phyloP scores from a whole-genome alignment of 1,284 basidiomycete species.

The Apiotrichum veenhuisii region DNA sequence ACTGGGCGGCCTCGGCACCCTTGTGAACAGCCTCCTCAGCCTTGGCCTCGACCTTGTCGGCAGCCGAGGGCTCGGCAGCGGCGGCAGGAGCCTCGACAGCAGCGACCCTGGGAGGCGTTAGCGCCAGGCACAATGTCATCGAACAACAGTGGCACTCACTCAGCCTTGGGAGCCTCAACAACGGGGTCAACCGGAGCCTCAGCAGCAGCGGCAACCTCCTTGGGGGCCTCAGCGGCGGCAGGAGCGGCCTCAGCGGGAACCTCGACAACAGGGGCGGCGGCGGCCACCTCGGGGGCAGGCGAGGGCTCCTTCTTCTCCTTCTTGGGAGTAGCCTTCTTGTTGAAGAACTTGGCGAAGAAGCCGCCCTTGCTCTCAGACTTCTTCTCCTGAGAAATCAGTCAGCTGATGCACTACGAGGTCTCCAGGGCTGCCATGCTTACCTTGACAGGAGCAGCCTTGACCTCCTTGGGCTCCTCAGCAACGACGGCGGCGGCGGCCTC shows the following conservation, averaged over 20 bases:
- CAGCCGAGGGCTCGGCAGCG: neutral
- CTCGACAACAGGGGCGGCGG: neutral
- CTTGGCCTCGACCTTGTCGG: conserved; percentile 4
- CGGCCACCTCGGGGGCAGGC: conserved; percentile 1
- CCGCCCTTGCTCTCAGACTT: conserved; percentile 20
- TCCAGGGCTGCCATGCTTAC: conserved; percentile 1
- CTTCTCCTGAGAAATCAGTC: conserved; percentile 10
- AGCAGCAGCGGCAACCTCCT: conserved; percentile 9
- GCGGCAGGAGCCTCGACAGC: conserved; percentile 18
- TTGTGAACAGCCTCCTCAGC: conserved; percentile 7
- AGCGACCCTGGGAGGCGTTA: conserved; percentile 15
- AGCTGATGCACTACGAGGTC: neutral
- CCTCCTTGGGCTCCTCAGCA: conserved; percentile 17
- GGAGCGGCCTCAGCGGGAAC: conserved; percentile 7
- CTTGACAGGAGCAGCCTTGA: conserved; percentile 21
- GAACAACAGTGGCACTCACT: no score
- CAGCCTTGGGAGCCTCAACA: conserved; percentile 30
- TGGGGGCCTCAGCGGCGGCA: conserved; percentile 13
- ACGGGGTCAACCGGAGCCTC: conserved; percentile 16
- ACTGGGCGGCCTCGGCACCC: conserved; percentile 7
- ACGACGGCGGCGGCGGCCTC: conserved; percentile 3
- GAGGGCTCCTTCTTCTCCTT: conserved; percentile 9
- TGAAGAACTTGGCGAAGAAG: conserved; percentile 22
- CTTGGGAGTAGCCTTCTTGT: conserved; percentile 18
- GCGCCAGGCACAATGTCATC: neutral